A percentile compares a stretch with the other conserved stretches of the same genome.
phyloP scores from a whole-genome alignment of 2,329 filamentous ascomycete species.

The Phaeosphaeriaceae sp. region DNA sequence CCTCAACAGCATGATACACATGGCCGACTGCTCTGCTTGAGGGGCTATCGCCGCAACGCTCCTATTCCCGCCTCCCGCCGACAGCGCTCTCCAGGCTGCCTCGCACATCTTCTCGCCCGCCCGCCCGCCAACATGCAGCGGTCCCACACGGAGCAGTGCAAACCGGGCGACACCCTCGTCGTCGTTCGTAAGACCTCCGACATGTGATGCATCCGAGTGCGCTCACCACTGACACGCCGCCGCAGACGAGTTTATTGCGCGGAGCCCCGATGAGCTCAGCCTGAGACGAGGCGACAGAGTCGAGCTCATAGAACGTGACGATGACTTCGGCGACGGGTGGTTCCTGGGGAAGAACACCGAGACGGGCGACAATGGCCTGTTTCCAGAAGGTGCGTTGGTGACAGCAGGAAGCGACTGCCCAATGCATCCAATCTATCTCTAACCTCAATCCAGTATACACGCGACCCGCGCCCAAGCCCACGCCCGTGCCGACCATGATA shows the following conservation, averaged over 20 bases:
- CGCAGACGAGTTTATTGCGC: constrained; percentile 87
- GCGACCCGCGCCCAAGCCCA: constrained; percentile 61
- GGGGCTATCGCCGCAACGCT: not conserved
- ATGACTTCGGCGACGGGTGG: constrained; percentile 90
- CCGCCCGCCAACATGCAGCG: constrained; percentile 34
- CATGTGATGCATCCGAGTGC: not conserved
- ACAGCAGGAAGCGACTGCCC: not conserved
- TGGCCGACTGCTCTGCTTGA: constrained; percentile 8
- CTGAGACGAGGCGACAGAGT: constrained; percentile 84
- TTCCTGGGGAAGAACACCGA: constrained; percentile 77
- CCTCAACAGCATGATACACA: constrained; percentile 9
- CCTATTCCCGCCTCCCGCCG: constrained; percentile 7
- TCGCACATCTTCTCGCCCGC: constrained; percentile 6
- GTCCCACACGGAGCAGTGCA: constrained; percentile 57
- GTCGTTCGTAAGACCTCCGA: constrained; percentile 70
- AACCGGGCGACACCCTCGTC: constrained; percentile 70
- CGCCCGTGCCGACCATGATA: constrained; percentile 35
- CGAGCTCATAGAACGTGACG: constrained; percentile 82
- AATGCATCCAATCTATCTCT: constrained; percentile 11
- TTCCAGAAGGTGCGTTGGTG: constrained; percentile 74
- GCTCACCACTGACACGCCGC: constrained; percentile 12
- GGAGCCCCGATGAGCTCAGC: constrained; percentile 91
- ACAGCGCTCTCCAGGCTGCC: not conserved
- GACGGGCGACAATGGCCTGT: constrained; percentile 78
- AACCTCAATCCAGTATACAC: constrained; percentile 63